Conservation (phyloP, 345 rosid species). For the Salix caprea region DNA sequence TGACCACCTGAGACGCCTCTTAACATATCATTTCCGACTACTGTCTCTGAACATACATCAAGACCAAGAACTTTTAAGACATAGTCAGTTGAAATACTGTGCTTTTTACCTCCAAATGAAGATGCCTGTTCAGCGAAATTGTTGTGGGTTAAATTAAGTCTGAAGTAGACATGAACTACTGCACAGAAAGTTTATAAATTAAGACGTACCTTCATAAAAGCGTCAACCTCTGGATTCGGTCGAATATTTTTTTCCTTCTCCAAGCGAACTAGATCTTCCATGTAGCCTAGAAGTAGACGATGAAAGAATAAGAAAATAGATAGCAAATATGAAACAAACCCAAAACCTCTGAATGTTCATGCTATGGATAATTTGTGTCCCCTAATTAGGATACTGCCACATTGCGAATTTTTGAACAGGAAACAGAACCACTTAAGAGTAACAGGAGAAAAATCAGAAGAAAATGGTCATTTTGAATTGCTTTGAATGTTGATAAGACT, state of each 20-base stretch:
- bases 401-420: neutral
- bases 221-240: constrained; percentile 82
- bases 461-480: neutral
- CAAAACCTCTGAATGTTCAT: neutral
- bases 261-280: constrained; percentile 57
- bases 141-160: neutral
- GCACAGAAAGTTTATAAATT: neutral
- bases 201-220: constrained; percentile 77
- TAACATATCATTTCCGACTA: constrained; percentile 87
- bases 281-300: constrained; percentile 34
- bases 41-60: constrained; percentile 77
- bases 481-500: neutral
- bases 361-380: neutral
- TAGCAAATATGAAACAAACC: neutral
- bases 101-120: constrained; percentile 63
- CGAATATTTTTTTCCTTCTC: constrained; percentile 67
- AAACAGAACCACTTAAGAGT: neutral
- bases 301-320: neutral
- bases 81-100: constrained; percentile 78
- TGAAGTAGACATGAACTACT: neutral
- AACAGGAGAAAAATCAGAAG: neutral
- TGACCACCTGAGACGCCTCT: constrained; percentile 98
- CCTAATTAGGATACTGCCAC: neutral
- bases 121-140: constrained; percentile 55
- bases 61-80: constrained; percentile 86